Evolutionary conservation across 2,329 filamentous ascomycete species (phyloP), one percentile per base, ranked within the genome.

Genomic region (Diaporthe helianthi): DNA sequence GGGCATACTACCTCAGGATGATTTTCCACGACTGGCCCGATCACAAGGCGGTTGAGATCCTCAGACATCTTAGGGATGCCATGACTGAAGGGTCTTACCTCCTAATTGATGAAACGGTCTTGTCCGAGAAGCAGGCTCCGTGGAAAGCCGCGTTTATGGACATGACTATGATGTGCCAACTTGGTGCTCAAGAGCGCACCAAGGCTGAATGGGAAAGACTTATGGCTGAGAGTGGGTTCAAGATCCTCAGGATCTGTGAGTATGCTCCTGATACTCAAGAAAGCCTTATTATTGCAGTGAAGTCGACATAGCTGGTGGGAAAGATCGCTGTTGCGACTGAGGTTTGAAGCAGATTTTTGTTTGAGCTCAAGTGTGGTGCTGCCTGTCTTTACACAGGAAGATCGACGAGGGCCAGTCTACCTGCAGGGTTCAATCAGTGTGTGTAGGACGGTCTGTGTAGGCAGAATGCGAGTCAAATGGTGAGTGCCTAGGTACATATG

Each of bases 271-370:
- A 55, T 38, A 13, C 53, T 55, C 31, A 55, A 38, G 53, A 55
- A 24, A 55, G 53, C 33, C 53, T 55, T 2, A 55, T 55, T 24
- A 55, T 55, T 55, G 53, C 53, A 24, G 53, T 55, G n/a, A 55
- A 55, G 53, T 55, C 31, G n/a, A n/a, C 31, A 19, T 55, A 55
- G 33, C n/a, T 33, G 19, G 19, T 8, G 29, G 52, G 29, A 54
- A 44, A 36, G n/a, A 8, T 10, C 33, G 33, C 33, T 2, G 10
- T 12, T 36, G 33, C 33, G 9, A 36, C 10, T 13, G 33, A 36
- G 33, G n/a, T 33, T 10, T 33, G 31, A 36, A 36, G 33, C 33
- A 36, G 33, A 4, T 12, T 12, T 36, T n/a, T n/a, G n/a, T n/a
- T n/a, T n/a, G n/a, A n/a, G n/a, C n/a, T n/a, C n/a, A n/a, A n/a